Conservation (phyloP, 306 rosid species). For the Vigna hirtella region DNA sequence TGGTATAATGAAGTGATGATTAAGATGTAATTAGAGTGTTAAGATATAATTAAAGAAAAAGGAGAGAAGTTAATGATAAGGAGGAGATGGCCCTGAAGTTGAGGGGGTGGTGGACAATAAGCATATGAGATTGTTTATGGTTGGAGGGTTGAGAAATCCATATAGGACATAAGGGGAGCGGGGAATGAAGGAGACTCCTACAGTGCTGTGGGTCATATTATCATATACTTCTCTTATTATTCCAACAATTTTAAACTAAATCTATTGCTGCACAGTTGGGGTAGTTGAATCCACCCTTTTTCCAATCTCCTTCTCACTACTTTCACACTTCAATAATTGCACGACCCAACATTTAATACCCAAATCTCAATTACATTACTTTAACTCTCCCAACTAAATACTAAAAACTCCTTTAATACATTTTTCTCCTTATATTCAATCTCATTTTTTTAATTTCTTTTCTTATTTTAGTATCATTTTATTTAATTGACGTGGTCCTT, state of each 20-base stretch:
- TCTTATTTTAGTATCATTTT: too few species aligned
- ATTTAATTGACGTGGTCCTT: too few species aligned
- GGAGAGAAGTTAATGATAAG: background rate
- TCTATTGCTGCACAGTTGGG: constrained; percentile 23
- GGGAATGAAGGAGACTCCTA: constrained; percentile 36
- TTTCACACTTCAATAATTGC: background rate
- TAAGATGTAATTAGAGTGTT: too few species aligned
- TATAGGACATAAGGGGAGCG: constrained; percentile 31
- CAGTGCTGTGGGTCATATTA: background rate
- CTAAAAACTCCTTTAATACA: too few species aligned
- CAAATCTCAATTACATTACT: too few species aligned
- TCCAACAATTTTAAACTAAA: background rate
- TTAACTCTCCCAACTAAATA: too few species aligned
- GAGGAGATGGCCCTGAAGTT: constrained; percentile 27
- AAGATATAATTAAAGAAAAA: background rate
- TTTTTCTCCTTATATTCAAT: too few species aligned
- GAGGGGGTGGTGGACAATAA: background rate
- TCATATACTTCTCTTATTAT: background rate
- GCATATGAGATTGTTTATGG: background rate
- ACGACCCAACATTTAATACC: too few species aligned
- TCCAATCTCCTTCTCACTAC: background rate
- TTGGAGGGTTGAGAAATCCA: background rate
- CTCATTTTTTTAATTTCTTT: too few species aligned
- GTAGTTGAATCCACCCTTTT: constrained; percentile 30
- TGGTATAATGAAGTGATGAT: too few species aligned